Percentiles rank a stretch among this genome's conserved stretches.
These are phyloP conservation scores for Pseudogymnoascus sp. DNA, from an alignment of 2,329 filamentous ascomycete species.

Conservation along the genomic window DNA sequence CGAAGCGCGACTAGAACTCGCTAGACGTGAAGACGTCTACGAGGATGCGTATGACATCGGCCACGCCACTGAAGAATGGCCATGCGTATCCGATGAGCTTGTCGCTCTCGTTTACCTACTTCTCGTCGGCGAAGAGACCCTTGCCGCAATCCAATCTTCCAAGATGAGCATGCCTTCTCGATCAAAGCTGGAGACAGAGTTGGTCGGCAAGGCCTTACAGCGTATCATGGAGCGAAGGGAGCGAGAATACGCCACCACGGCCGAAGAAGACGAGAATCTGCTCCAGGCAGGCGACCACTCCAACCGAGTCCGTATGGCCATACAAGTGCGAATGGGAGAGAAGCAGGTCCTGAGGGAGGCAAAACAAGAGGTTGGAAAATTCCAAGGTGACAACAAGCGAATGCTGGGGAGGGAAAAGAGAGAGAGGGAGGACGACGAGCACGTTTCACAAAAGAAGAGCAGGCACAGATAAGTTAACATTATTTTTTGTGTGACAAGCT, in stretches of 20 bases:
- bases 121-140: conserved; percentile 32
- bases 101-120: conserved; percentile 38
- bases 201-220: conserved; percentile 34
- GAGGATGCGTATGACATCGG: conserved; percentile 55
- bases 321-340: conserved; percentile 57
- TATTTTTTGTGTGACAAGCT: conserved; percentile 8
- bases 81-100: conserved; percentile 29
- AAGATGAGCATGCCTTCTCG: conserved; percentile 27
- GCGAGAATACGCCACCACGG: conserved; percentile 44
- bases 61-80: conserved; percentile 22
- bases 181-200: conserved; percentile 37
- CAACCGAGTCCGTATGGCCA: conserved; percentile 42
- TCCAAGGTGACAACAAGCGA: conserved; percentile 25
- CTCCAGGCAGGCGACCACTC: conserved; percentile 29
- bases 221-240: conserved; percentile 34
- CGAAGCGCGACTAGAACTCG: conserved; percentile 32
- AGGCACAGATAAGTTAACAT: conserved; percentile 10
- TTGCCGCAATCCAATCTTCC: conserved; percentile 32
- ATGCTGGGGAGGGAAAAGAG: conserved; percentile 25
- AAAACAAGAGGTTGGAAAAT: conserved; percentile 31
- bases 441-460: conserved; percentile 6
- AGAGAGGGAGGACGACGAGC: conserved; percentile 7
- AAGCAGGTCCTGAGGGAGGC: conserved; percentile 50
- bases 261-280: conserved; percentile 42
- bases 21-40: conserved; percentile 49